A percentile compares a stretch with the other conserved stretches of the same genome.
Evolutionary conservation across 2,329 filamentous ascomycete genomes (phyloP).

Genomic region (Pseudogymnoascus sp.): DNA sequence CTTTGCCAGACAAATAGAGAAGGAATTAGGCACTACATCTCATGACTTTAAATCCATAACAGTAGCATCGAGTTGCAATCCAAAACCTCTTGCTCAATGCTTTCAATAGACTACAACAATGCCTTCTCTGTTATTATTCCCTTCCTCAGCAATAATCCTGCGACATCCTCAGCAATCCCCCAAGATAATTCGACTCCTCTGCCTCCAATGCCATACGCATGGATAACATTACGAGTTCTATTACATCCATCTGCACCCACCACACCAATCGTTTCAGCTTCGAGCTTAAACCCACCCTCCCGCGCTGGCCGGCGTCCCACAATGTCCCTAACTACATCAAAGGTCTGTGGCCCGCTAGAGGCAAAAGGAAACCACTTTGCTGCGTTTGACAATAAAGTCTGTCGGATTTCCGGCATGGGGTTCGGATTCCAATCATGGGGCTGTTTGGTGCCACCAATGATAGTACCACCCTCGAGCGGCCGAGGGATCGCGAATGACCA

Average conservation of each 20-base stretch:
- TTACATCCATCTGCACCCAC: neutral
- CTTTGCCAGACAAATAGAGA: no score
- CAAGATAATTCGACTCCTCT: conserved; percentile 19
- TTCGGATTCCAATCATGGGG: conserved; percentile 48
- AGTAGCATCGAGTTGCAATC: neutral
- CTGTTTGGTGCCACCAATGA: conserved; percentile 62
- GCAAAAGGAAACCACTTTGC: conserved; percentile 37
- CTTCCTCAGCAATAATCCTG: neutral
- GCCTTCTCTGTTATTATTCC: neutral
- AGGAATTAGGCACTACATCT: no score
- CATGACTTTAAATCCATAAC: no score
- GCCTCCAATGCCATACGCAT: conserved; percentile 19
- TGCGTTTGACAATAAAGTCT: conserved; percentile 40
- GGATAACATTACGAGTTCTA: conserved; percentile 20
- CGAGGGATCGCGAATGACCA: conserved; percentile 60
- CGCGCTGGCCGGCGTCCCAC: conserved; percentile 40
- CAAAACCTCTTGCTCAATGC: neutral
- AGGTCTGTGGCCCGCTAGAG: conserved; percentile 31
- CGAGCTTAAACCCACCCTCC: conserved; percentile 33
- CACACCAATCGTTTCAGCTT: conserved; percentile 12
- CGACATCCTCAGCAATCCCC: conserved; percentile 17
- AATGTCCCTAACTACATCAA: conserved; percentile 40
- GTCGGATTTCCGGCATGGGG: conserved; percentile 42
- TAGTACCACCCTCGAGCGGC: conserved; percentile 54
- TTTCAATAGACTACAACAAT: neutral